A percentile compares a stretch with the other conserved stretches of the same genome.
These are phyloP conservation scores for Huntiella decipiens DNA, from an alignment of 2,329 filamentous ascomycete genomes.

Conservation along the genomic window DNA sequence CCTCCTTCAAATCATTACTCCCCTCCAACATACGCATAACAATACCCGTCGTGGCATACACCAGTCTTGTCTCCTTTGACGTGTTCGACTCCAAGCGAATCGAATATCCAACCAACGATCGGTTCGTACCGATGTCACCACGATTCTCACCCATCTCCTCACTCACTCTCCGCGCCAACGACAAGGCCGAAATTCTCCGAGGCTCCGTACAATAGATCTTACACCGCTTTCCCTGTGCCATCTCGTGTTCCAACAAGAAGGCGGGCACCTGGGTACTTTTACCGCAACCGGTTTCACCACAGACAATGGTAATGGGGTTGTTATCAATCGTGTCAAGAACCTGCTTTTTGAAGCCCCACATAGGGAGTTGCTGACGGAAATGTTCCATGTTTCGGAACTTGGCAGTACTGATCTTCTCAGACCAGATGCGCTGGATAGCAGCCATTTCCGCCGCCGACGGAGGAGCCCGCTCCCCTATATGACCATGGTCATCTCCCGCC, in stretches of 20 bases:
- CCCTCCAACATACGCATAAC: slow-evolving; percentile 96
- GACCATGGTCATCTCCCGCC: slow-evolving; percentile 30
- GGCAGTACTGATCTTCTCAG: slow-evolving; percentile 33
- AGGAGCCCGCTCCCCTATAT: slow-evolving; percentile 25
- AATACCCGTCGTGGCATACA: slow-evolving; percentile 81
- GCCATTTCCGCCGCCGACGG: slow-evolving; percentile 24
- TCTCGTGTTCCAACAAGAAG: slow-evolving; percentile 77
- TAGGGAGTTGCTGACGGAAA: slow-evolving; percentile 64
- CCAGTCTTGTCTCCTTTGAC: slow-evolving; percentile 59
- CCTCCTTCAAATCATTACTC: slow-evolving; percentile 65
- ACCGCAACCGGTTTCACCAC: slow-evolving; percentile 89
- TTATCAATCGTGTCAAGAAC: slow-evolving; percentile 60
- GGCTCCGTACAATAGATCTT: slow-evolving; percentile 95
- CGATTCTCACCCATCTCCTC: slow-evolving; percentile 80
- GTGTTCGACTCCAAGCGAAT: slow-evolving; percentile 84
- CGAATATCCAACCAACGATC: slow-evolving; percentile 83
- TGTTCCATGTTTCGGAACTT: slow-evolving; percentile 65
- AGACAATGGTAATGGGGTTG: slow-evolving; percentile 79
- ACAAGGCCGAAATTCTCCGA: slow-evolving; percentile 87
- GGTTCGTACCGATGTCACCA: slow-evolving; percentile 59
- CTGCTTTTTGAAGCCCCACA: slow-evolving; percentile 66
- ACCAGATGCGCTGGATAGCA: slow-evolving; percentile 39
- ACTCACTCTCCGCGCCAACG: slow-evolving; percentile 77
- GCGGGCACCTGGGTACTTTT: slow-evolving; percentile 97
- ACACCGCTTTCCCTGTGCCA: slow-evolving; percentile 60